Base-by-base conservation (phyloP, 306 rosid species). In the Spatholobus suberectus region DNA sequence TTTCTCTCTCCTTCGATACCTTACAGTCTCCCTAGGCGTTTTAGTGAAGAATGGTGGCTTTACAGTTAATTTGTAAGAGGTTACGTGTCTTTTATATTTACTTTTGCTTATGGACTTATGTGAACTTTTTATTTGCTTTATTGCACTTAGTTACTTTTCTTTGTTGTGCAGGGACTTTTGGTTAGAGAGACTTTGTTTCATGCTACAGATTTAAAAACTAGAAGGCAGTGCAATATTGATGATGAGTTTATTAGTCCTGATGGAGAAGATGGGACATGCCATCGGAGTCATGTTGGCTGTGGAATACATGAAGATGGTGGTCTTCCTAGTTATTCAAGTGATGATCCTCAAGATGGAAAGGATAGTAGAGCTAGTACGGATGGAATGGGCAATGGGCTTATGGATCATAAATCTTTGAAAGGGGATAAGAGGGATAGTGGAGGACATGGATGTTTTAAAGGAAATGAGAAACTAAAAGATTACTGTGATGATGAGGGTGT, bases 51-150 rank as follows among this genome's bases (percentile, higher is more conserved):
- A 90, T 87, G 83, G 82, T 83, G 91, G 87, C 92, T 55, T 91
- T 89, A 74, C 91, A 77, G 78, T 89, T 89, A 76, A 88, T 93
- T 91, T 87, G 93, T 90, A 92, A 92, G 87, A 86, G 83, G 95
- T 88, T 91, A 86, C 81, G 76, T 49, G 88, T 1, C 86, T 4
- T 43, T 65, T 20, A 24, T 62, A 72, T 80, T 85, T 70, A 40
- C 15, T 76, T 69, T 80, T 88, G 83, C 82, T 69, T 65, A 41
- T 76, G 13, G 78, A 54, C 55, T 65, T 55, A 70, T 37, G n/a
- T 54, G 24, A 38, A 11, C 54, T 32, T 10, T 2, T 51, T 21
- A 65, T 34, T 65, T 65, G 14, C 24, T 41, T 27, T 66, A 15
- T 49, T 82, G 78, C 8, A 17, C 46, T 65, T 55, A 82, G 57